Evolutionary conservation across 2,329 filamentous ascomycete genomes (phyloP), one percentile per base, ranked within the genome.

Genomic region (Achaetomium macrosporum): DNA sequence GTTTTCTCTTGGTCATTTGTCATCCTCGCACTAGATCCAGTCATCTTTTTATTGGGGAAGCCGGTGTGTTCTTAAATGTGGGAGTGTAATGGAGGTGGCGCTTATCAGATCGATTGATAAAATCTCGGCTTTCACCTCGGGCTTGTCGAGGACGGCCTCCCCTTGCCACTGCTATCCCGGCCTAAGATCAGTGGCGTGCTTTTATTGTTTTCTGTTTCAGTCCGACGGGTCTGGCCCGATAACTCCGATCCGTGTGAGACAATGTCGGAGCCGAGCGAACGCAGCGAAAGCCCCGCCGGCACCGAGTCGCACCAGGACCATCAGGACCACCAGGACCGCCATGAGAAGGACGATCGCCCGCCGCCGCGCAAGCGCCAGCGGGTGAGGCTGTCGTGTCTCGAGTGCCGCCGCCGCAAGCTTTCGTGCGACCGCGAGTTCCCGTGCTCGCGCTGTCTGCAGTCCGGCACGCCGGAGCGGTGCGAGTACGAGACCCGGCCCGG

Each of bases 381-480:
- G 36, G 76, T 83, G 42, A 72, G 80, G 15, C 72, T 83, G 41
- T 81, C 78, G 44, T 83, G 80, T 57, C 73, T 83, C 40, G 79
- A 82, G 61, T 83, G 80, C 60, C 77, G 80, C 40, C 74, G 79
- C 50, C 73, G 80, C 51, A 83, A 83, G 69, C 71, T 83, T 36
- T 82, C 79, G 25, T 83, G 80, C 64, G 81, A 82, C 66, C 73
- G 80, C 55, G 79, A 80, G 63, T 74, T 82, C 60, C 80, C 80
- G 20, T 83, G 80, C 63, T 78, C 82, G 65, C 76, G 80, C 43
- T 83, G 80, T 66, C 73, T 82, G 66, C 82, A 82, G 68, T 82
- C 78, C 55, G 79, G 78, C 61, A 83, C 79, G 29, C 75, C 79
- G 17, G 79, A 82, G 47, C 73, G 76, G 15, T 83, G 79, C 67